Evolutionary conservation across 2,329 filamentous ascomycete genomes (phyloP), one percentile per base, ranked within the genome.

Genomic region (Ophiostoma perfectum): DNA sequence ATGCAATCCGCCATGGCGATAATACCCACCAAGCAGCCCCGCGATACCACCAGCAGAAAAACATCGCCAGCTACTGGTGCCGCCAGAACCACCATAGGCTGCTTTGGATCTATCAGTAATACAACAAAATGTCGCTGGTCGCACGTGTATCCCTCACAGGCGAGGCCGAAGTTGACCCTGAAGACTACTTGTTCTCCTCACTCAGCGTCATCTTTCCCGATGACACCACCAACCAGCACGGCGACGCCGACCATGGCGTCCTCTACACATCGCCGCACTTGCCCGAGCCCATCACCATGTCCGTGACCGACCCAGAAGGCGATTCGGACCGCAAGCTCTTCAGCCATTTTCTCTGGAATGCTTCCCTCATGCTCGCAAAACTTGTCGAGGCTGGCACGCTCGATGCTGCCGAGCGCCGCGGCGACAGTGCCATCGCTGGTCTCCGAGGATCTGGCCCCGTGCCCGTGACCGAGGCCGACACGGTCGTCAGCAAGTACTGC

Each of bases 261-360:
- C 73, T 86, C 42, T 91, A 91, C 78, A 79, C 78, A 27, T 87
- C 82, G 69, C 84, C 80, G 49, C 79, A 80, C 69, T 79, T 85
- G 16, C 82, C 80, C 16, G 75, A 74, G 66, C 79, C 80, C 11
- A 74, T 85, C 62, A 72, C 75, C 62, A 78, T 85, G 73, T 77
- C 78, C 8, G 79, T 85, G 18, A 77, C 80, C 36, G 80, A 85
- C 73, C 86, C 78, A 12, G 75, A 78, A 44, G 79, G 76, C 44
- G 85, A 88, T 67, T 77, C 81, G 42, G 84, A 87, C 73, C 78
- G 88, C 65, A 76, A 78, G 27, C 81, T 91, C 62, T 92, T 91
- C 75, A 86, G 87, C 70, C 89, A 92, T 75, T 91, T 88, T 76
- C 78, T 92, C 39, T 92, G 89, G 89, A 92, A 92, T 77, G 82